These are phyloP conservation scores for Endoconidiophora laricicola DNA, from an alignment of 2,329 filamentous ascomycete species.

Conservation along the genomic window DNA sequence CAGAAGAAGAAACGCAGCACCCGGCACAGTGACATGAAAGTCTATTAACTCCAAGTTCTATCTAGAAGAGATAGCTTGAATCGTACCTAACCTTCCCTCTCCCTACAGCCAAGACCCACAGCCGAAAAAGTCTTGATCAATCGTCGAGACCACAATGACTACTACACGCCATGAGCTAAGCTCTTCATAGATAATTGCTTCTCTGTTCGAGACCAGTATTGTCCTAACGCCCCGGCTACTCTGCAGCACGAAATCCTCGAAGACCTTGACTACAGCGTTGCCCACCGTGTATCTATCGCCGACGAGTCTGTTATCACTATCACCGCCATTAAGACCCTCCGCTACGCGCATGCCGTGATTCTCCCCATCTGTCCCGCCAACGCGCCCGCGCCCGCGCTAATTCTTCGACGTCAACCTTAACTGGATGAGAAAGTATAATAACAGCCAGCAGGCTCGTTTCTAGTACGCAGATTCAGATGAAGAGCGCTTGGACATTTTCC, in stretches of 20 bases:
- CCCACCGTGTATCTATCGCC: conserved; percentile 24
- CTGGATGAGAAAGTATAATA: conserved; percentile 74
- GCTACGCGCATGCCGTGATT: conserved; percentile 46
- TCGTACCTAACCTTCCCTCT: not conserved
- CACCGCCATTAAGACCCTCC: conserved; percentile 33
- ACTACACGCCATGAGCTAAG: conserved; percentile 42
- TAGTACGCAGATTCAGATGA: conserved; percentile 59
- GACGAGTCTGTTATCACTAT: conserved; percentile 48
- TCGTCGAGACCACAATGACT: conserved; percentile 50
- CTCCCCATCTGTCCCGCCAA: conserved; percentile 56
- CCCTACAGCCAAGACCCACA: conserved; percentile 8
- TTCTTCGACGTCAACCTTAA: conserved; percentile 61
- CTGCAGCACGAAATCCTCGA: conserved; percentile 43
- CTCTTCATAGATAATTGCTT: conserved; percentile 48
- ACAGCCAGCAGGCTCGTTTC: conserved; percentile 59
- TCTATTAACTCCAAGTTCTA: not conserved
- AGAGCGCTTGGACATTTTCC: conserved; percentile 49
- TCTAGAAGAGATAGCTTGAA: not conserved
- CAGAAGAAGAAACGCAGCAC: conserved; percentile 44
- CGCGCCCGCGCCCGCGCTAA: conserved; percentile 48
- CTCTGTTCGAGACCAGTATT: conserved; percentile 39
- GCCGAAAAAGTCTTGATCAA: conserved; percentile 34
- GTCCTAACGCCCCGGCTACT: conserved; percentile 24
- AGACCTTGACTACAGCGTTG: conserved; percentile 42
- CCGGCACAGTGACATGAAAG: conserved; percentile 27